phyloP scores from a whole-genome alignment of 805 yeast genomes.

The Wickerhamiella azymoides region DNA sequence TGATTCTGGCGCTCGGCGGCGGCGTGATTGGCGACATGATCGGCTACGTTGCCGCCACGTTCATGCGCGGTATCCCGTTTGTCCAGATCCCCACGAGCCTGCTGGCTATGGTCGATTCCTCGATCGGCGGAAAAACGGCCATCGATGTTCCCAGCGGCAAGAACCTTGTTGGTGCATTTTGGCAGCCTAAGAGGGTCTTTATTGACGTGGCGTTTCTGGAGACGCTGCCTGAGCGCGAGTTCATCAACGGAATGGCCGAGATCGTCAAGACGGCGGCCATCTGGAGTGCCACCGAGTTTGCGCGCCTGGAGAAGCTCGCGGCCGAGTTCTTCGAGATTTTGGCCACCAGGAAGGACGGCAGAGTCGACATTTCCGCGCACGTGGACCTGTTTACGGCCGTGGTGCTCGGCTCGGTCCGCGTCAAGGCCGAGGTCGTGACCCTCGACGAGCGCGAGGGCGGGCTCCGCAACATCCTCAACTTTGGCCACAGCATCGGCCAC shows the following conservation, averaged over 20 bases:
- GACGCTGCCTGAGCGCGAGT: conserved; percentile 83
- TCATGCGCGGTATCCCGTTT: conserved; percentile 94
- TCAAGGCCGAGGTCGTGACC: conserved; percentile 88
- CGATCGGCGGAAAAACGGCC: conserved; percentile 97
- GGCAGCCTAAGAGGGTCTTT: conserved; percentile 85
- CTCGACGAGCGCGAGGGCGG: conserved; percentile 93
- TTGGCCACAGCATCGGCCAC: conserved; percentile 96
- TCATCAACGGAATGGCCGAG: conserved; percentile 97
- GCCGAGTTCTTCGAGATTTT: conserved; percentile 56
- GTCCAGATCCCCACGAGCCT: conserved; percentile 90
- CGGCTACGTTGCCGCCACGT: conserved; percentile 97
- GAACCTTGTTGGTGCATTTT: conserved; percentile 91
- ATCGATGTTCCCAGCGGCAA: conserved; percentile 94
- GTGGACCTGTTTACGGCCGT: conserved; percentile 61
- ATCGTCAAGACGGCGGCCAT: conserved; percentile 96
- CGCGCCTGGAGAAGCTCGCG: conserved; percentile 68
- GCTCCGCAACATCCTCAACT: conserved; percentile 77
- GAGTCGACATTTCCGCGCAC: conserved; percentile 56
- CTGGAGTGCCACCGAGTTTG: conserved; percentile 84
- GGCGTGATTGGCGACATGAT: conserved; percentile 99
- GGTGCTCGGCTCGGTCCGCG: conserved; percentile 73
- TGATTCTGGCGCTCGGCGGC: conserved; percentile 90
- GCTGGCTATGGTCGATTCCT: conserved; percentile 94
- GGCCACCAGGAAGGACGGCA: conserved; percentile 30
- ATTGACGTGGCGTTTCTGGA: conserved; percentile 78